Conservation (phyloP, 2,329 filamentous ascomycete genomes). For the Cytospora piceae region DNA sequence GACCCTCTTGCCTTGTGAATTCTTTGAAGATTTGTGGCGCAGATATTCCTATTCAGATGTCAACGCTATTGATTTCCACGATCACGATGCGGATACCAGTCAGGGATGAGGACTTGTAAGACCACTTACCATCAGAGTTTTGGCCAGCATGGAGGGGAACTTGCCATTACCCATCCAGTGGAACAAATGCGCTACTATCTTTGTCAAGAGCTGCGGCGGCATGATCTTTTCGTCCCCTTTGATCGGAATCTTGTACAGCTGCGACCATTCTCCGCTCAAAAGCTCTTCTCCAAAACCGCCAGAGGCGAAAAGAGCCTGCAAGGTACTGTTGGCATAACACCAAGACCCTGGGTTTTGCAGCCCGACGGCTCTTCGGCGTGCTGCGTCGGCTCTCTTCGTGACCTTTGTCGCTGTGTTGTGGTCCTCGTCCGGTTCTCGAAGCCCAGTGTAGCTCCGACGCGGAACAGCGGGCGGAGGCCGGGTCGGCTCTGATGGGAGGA, state of each 20-base stretch:
- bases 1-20: conserved; percentile 32
- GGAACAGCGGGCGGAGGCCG: conserved; percentile 71
- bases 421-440: conserved; percentile 50
- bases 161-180: conserved; percentile 59
- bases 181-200: conserved; percentile 62
- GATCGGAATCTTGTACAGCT: conserved; percentile 68
- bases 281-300: conserved; percentile 67
- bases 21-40: conserved; percentile 56
- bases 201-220: conserved; percentile 62
- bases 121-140: conserved; percentile 60
- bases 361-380: conserved; percentile 59
- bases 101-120: not conserved
- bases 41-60: conserved; percentile 58
- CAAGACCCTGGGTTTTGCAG: conserved; percentile 80
- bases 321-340: conserved; percentile 90
- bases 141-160: conserved; percentile 55
- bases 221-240: conserved; percentile 60
- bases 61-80: not conserved
- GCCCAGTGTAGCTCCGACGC: conserved; percentile 78
- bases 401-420: conserved; percentile 48
- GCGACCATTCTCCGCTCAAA: conserved; percentile 61
- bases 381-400: conserved; percentile 44
- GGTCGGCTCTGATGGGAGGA: conserved; percentile 60
- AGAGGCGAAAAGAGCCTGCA: conserved; percentile 82
- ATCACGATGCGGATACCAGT: not conserved